Conservation (phyloP, 2,329 filamentous ascomycete genomes). For the Epicoccum sorghinum region DNA sequence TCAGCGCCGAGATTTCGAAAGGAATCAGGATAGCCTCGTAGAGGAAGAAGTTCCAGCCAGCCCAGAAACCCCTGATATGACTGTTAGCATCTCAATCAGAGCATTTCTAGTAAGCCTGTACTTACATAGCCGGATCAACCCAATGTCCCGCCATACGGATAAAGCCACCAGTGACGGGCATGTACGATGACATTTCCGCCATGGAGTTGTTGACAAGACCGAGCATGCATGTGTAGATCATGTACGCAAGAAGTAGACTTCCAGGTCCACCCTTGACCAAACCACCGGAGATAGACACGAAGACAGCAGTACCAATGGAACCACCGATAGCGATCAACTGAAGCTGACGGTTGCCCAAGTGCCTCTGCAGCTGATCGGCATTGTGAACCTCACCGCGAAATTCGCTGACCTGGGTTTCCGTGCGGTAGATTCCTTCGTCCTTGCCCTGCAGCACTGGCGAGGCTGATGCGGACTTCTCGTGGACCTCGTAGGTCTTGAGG, state of each 20-base stretch:
- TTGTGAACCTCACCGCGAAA: conserved; percentile 21
- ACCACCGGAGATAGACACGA: conserved; percentile 64
- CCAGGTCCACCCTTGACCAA: conserved; percentile 54
- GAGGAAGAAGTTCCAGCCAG: conserved; percentile 55
- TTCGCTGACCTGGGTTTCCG: conserved; percentile 10
- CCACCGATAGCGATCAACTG: conserved; percentile 44
- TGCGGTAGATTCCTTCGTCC: conserved; percentile 18
- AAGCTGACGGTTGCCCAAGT: conserved; percentile 53
- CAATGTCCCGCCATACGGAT: conserved; percentile 67
- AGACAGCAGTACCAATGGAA: conserved; percentile 51
- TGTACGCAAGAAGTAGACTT: conserved; percentile 63
- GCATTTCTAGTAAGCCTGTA: too few relatives aligned
- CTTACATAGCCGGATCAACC: conserved; percentile 61
- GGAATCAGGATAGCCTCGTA: conserved; percentile 56
- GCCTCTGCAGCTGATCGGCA: conserved; percentile 34
- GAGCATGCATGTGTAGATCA: conserved; percentile 59
- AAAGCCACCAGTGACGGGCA: conserved; percentile 67
- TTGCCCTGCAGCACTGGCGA: conserved; percentile 1
- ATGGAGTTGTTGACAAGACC: conserved; percentile 67
- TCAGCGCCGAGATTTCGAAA: conserved; percentile 54
- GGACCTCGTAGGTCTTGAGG: conserved; percentile 12
- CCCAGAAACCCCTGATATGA: conserved; percentile 56
- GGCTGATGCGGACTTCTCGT: conserved; percentile 17
- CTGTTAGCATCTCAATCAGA: background rate
- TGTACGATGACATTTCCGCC: conserved; percentile 66